Evolutionary conservation across 2,329 filamentous ascomycete species (phyloP).

Genomic region (Helotiales sp.): DNA sequence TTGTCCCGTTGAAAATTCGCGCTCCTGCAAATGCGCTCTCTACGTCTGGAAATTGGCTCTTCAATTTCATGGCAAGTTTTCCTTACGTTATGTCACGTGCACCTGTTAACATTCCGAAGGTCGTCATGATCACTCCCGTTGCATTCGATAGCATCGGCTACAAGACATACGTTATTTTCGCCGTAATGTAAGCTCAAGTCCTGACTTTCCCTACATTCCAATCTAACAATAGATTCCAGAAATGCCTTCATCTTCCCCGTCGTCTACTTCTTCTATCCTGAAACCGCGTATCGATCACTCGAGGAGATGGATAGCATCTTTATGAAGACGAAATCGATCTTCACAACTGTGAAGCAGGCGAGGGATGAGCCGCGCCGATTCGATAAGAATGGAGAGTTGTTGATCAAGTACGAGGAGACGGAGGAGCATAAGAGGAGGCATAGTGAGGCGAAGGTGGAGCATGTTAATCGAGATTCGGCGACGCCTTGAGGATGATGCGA

Average conservation of each 20-base stretch:
- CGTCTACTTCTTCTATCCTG: slow-evolving; percentile 68
- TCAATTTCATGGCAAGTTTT: slow-evolving; percentile 57
- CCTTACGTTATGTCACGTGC: no score
- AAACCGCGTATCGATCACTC: slow-evolving; percentile 66
- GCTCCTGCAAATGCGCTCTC: slow-evolving; percentile 63
- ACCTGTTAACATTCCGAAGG: slow-evolving; percentile 3
- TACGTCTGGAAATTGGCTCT: slow-evolving; percentile 52
- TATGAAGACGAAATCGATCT: slow-evolving; percentile 56
- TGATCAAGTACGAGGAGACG: slow-evolving; percentile 45
- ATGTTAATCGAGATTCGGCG: not conserved
- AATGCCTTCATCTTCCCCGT: slow-evolving; percentile 42
- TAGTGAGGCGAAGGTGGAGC: not conserved
- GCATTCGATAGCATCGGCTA: slow-evolving; percentile 57
- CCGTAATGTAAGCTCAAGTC: slow-evolving; percentile 42
- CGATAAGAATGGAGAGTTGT: slow-evolving; percentile 62
- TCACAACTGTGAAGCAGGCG: slow-evolving; percentile 45
- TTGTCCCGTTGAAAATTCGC: slow-evolving; percentile 56
- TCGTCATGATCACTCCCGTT: slow-evolving; percentile 47
- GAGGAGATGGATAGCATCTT: slow-evolving; percentile 72
- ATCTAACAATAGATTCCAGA: slow-evolving; percentile 64
- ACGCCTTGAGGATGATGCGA: not conserved
- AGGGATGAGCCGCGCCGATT: slow-evolving; percentile 59
- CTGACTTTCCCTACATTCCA: slow-evolving; percentile 39
- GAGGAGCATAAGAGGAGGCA: slow-evolving; percentile 28
- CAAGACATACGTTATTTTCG: slow-evolving; percentile 70